Base-by-base conservation (phyloP, 2,329 filamentous ascomycete species). In the Zasmidium angulare region DNA sequence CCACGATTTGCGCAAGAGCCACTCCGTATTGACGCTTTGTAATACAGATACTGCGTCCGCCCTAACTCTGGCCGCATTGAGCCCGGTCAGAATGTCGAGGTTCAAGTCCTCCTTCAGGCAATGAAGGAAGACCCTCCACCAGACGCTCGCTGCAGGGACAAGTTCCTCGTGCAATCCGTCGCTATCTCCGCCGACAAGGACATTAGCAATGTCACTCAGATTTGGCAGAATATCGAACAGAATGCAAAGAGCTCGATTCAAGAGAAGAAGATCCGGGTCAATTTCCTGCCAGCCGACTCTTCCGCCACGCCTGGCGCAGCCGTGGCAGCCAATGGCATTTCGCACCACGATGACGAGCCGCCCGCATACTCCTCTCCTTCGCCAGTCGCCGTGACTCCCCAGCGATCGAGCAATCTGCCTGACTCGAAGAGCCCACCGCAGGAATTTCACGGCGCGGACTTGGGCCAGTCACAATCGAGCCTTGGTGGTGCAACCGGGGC, bases 1-100 rank as follows among this genome's bases (percentile, higher is more conserved):
- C 51, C 10, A 47, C 6, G n/a, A n/a, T 17, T 17, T 21, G 53
- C 46, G 7, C 48, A 58, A 43, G 36, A 43, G 36, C 36, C 36
- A 43, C 29, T 36, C 7, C 7, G 36, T 63, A 56, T 61, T 52
- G 21, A 31, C 23, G 26, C 31, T 47, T 52, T 43, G 31, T 47
- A 53, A 49, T 55, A 43, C 71, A 97, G 93, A 82, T 99, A 99
- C 81, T 98, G 95, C 76, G 93, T 98, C 60, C 88, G 95, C 71
- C 93, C 95, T 58, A 98, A 99, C 82, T 96, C 93, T 54, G 95
- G 95, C 71, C 90, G 93, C 75, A 95, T 99, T 76, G 93, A 96
- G 75, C 88, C 93, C 43, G 91, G 92, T 68, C 86, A 89, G 76
- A 85, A 90, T 76, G 93, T 99, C 67, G 92, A 97, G 77, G 93